Evolutionary conservation across 1,284 basidiomycete species (phyloP), one percentile per base, ranked within the genome.

Genomic region (Meripilus lineatus): DNA sequence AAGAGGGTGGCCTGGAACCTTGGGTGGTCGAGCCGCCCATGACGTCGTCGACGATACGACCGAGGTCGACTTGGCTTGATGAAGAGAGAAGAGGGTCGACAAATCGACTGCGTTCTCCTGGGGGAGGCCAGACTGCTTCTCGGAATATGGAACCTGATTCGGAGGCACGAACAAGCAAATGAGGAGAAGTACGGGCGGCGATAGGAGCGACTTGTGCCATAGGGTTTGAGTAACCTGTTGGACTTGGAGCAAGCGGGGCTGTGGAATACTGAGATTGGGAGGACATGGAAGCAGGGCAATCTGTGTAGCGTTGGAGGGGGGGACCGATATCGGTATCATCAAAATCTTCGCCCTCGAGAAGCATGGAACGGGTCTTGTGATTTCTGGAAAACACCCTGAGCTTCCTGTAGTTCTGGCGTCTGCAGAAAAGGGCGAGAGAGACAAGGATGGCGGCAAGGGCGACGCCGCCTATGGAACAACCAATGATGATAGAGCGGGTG

Each of bases 81-180:
- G 55, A 53, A 0, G 56, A 51, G 18, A 68, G 50, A 44, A 75
- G 58, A 1, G 74, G 72, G 51, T 78, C 76, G 41, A 71, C 64
- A 43, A 77, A 62, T 2, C 58, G 58, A 23, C 57, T 65, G 23
- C 50, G 56, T 30, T 70, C 65, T 20, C 54, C 54, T 1, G 74
- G 73, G 0, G 71, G 73, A 3, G 70, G 71, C 71, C 72, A 75
- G 3, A 77, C 63, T 15, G 63, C 65, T 48, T 78, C 77, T 20
- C 67, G 67, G 66, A 77, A 78, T 14, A 74, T 61, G 1, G 70
- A 72, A 5, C 73, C 74, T 5, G 68, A 63, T 44, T 71, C 72
- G 13, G 63, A 60, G 5, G 67, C 69, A 38, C 70, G 65, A 42
- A 68, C 57, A 38, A 71, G 56, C 6, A 72, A 56, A 25, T 62